phyloP scores from a whole-genome alignment of 2,329 filamentous ascomycete species.

The Plenodomus tracheiphilus region DNA sequence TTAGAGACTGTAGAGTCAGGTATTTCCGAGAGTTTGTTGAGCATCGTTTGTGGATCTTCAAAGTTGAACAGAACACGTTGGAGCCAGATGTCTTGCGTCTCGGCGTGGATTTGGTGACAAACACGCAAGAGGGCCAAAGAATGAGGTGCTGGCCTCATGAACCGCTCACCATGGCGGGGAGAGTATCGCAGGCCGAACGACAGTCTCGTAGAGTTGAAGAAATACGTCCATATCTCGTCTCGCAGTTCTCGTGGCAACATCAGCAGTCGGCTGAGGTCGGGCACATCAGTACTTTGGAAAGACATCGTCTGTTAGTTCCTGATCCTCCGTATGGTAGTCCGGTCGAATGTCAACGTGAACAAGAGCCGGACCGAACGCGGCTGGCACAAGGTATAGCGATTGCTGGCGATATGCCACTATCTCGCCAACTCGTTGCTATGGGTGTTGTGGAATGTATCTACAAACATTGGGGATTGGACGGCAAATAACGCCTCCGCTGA shows the following conservation, averaged over 20 bases:
- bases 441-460: background rate
- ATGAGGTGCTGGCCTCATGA: slow-evolving; percentile 16
- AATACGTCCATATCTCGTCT: slow-evolving; percentile 14
- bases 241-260: slow-evolving; percentile 15
- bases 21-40: slow-evolving; percentile 11
- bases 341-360: slow-evolving; percentile 2
- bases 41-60: slow-evolving; percentile 15
- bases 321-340: background rate
- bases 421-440: background rate
- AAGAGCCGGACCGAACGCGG: background rate
- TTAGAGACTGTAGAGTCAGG: slow-evolving; percentile 11
- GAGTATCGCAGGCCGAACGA: slow-evolving; percentile 16
- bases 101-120: slow-evolving; percentile 14
- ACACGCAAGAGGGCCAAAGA: slow-evolving; percentile 14
- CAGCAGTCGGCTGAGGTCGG: slow-evolving; percentile 9
- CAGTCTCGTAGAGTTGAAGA: slow-evolving; percentile 19
- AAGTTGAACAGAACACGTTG: slow-evolving; percentile 16
- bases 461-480: background rate
- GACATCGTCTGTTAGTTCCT: background rate
- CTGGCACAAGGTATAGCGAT: background rate
- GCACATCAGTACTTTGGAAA: slow-evolving; percentile 1
- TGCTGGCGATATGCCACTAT: background rate
- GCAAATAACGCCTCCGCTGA: background rate
- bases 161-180: slow-evolving; percentile 13
- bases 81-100: slow-evolving; percentile 17